Evolutionary conservation across 1,284 basidiomycete genomes (phyloP), one percentile per base, ranked within the genome.

Genomic region (Porogramme epimiltina): DNA sequence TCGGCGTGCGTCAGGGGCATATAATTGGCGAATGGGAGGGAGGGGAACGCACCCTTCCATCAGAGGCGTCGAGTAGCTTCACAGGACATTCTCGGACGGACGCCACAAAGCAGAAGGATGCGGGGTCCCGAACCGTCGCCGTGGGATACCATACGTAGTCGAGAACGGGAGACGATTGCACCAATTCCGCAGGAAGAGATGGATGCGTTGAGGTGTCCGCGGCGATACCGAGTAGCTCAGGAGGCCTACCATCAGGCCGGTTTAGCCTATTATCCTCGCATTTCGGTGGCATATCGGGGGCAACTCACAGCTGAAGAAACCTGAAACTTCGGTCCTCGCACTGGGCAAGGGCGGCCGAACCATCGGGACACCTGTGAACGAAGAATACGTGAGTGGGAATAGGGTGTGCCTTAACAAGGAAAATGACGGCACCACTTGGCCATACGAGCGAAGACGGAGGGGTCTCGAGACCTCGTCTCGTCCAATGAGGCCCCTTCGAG

Each of bases 51-150:
- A 93, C 93, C 66, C 87, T 73, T 28, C 93, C 91, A 66, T 88
- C 83, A 0, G 70, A 72, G 0, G 83, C 93, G 62, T 95, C 91
- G 1, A 95, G 69, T 6, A 96, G 74, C 56, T 89, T 87, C 1
- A 95, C 82, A 0, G 93, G 93, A 52, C 82, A 81, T 66, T 95
- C 93, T 10, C 90, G 78, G 4, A 93, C 81, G 5, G 90, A 90
- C 0, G 88, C 79, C 2, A 90, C 74, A 62, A 94, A 93, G 69
- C 93, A 95, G 67, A 81, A 94, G 1, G 84, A 76, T 0, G 84
- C 79, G 1, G 84, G 80, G 43, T 82, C 73, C 4, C 66, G 62
- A 0, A 70, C 58, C 4, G 81, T 81, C 0, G 93, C 91, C 1
- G 79, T 76, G 0, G 93, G 93, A 64, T 89, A 95, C 93, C 93